Conservation (phyloP, 2,329 filamentous ascomycete genomes). For the Zelopaecilomyces penicillatus region DNA sequence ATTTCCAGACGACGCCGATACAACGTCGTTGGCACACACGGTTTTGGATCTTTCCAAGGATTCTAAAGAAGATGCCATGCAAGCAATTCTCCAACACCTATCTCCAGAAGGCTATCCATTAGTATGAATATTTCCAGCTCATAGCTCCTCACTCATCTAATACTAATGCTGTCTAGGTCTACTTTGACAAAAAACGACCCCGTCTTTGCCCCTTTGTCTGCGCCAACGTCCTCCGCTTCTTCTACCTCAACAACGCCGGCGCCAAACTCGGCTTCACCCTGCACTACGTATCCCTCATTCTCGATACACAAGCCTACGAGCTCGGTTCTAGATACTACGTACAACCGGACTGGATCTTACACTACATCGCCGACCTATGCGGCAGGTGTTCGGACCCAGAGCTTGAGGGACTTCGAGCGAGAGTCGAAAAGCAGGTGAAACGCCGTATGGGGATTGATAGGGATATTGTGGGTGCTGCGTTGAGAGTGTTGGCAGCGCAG, state of each 20-base stretch:
- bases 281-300: constrained; percentile 1
- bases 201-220: constrained; percentile 3
- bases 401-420: not conserved
- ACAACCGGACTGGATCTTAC: constrained; percentile 5
- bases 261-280: not conserved
- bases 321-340: constrained; percentile 4
- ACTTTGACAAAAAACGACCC: not conserved
- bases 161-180: too few species aligned
- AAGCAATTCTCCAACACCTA: not conserved
- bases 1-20: constrained; percentile 6
- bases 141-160: too few species aligned
- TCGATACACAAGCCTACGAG: constrained; percentile 4
- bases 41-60: not conserved
- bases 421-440: not conserved
- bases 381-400: not conserved
- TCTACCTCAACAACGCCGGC: constrained; percentile 3
- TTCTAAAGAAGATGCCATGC: constrained; percentile 2
- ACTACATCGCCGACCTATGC: constrained; percentile 3
- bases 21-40: constrained; percentile 4
- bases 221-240: constrained; percentile 6
- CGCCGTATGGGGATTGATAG: constrained; percentile 1
- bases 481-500: constrained; percentile 5
- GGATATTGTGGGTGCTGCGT: constrained; percentile 1
- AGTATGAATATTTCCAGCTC: too few species aligned
- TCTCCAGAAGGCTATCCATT: constrained; percentile 3